Evolutionary conservation across 1,284 basidiomycete genomes (phyloP).

Genomic region (Coniophora puteana): DNA sequence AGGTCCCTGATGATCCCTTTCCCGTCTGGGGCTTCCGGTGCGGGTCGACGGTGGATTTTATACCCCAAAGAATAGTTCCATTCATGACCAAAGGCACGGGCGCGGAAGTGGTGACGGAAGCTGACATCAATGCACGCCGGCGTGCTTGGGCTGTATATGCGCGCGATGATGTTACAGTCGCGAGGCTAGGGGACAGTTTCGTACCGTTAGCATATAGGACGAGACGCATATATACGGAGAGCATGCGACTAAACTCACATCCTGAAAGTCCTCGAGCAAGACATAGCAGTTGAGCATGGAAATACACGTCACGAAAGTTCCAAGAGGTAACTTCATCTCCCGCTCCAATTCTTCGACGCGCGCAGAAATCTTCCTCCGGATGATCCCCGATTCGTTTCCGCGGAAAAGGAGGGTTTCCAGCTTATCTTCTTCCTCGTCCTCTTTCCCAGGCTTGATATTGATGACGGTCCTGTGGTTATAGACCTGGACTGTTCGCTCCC

Average conservation of each 20-base stretch:
- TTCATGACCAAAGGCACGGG: conserved; percentile 4
- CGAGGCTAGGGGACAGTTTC: no score
- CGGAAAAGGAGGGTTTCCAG: no score
- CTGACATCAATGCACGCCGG: conserved; percentile 14
- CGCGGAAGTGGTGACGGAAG: conserved; percentile 11
- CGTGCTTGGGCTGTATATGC: conserved; percentile 10
- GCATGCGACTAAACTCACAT: no score
- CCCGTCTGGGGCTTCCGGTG: no score
- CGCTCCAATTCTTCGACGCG: conserved; percentile 6
- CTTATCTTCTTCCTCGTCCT: conserved; percentile 1
- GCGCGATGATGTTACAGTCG: conserved; percentile 6
- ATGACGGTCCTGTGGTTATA: no score
- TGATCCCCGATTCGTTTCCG: no score
- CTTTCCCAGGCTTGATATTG: not conserved
- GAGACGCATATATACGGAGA: no score
- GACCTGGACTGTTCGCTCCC: conserved; percentile 1
- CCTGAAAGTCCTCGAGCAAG: conserved; percentile 1
- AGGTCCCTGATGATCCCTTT: not conserved
- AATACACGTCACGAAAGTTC: conserved; percentile 12
- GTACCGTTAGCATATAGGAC: no score
- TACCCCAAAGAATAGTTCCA: conserved; percentile 15
- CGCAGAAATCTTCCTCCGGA: no score
- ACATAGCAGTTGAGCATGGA: conserved; percentile 2
- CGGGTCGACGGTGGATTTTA: conserved; percentile 7
- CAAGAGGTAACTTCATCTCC: conserved; percentile 1